phyloP scores from a whole-genome alignment of 1,139 yeast species.

The Saccharomyces hybrid region DNA sequence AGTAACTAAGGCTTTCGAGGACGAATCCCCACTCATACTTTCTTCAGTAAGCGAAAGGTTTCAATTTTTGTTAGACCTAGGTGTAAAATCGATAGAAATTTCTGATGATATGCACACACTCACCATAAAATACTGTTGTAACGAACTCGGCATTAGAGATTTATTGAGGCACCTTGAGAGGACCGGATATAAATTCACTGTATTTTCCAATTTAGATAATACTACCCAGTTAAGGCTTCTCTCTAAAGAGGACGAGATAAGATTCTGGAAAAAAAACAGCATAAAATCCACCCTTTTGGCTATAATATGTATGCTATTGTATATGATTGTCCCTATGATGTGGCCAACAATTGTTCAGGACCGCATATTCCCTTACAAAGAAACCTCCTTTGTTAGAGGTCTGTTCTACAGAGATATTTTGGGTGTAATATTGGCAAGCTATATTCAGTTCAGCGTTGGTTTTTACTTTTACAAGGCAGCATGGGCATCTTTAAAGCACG shows the following conservation, averaged over 20 bases:
- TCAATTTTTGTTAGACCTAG: conserved; percentile 37
- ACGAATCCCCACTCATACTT: not conserved
- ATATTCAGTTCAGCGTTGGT: conserved; percentile 63
- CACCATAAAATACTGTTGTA: conserved; percentile 39
- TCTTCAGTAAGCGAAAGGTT: not conserved
- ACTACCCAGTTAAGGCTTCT: conserved; percentile 58
- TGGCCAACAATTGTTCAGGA: conserved; percentile 11
- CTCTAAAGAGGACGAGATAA: conserved; percentile 63
- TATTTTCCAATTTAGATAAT: conserved; percentile 25
- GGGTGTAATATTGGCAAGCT: conserved; percentile 55
- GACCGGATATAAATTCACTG: conserved; percentile 44
- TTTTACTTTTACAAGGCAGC: conserved; percentile 57
- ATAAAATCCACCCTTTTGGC: conserved; percentile 36
- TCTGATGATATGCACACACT: not conserved
- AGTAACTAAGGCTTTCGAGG: not conserved
- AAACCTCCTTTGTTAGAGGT: conserved; percentile 38
- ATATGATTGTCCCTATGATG: conserved; percentile 27
- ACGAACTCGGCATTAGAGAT: conserved; percentile 47
- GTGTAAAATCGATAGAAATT: conserved; percentile 41
- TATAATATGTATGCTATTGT: conserved; percentile 19
- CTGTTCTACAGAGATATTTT: conserved; percentile 52
- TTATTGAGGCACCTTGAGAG: conserved; percentile 45
- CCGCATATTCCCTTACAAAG: conserved; percentile 20
- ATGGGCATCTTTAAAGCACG: conserved; percentile 55
- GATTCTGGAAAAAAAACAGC: conserved; percentile 57